These are phyloP conservation scores for Yarrowia sp. DNA, from an alignment of 805 yeast species.

Conservation along the genomic window DNA sequence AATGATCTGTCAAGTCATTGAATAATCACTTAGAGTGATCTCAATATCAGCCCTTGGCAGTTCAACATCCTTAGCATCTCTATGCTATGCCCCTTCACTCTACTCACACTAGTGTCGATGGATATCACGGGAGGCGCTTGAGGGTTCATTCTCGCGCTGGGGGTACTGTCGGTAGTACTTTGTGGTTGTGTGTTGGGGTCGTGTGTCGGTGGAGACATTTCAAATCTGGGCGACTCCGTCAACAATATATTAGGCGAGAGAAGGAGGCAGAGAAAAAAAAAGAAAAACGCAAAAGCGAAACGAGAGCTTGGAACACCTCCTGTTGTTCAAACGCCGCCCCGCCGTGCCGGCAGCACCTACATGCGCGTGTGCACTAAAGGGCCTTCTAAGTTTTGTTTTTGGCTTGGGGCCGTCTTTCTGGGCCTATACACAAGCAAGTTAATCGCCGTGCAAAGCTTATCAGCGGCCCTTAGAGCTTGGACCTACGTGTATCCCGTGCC, in stretches of 20 bases:
- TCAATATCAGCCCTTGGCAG: too few relatives aligned
- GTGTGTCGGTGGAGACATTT: background rate
- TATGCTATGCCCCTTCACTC: background rate
- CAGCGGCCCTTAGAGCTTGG: background rate
- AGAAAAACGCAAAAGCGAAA: background rate
- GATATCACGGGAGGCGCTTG: constrained; percentile 26
- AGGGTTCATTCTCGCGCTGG: constrained; percentile 5
- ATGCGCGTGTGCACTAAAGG: constrained; percentile 12
- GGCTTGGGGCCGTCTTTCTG: constrained; percentile 1
- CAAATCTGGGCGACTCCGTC: background rate
- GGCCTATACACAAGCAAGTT: constrained; percentile 2
- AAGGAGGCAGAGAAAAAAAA: background rate
- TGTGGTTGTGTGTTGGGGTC: background rate
- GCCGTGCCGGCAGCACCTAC: background rate
- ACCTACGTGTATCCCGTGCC: background rate
- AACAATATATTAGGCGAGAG: background rate
- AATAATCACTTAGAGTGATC: too few relatives aligned
- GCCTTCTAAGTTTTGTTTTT: background rate
- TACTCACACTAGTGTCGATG: constrained; percentile 26
- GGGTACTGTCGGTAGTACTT: background rate
- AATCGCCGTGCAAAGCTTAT: constrained; percentile 4
- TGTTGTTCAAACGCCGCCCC: constrained; percentile 16
- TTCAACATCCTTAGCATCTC: background rate
- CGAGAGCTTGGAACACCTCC: background rate
- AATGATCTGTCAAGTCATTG: too few relatives aligned